Conservation (phyloP, 108 stramenopile genomes). For the Conticribra weissflogii region DNA sequence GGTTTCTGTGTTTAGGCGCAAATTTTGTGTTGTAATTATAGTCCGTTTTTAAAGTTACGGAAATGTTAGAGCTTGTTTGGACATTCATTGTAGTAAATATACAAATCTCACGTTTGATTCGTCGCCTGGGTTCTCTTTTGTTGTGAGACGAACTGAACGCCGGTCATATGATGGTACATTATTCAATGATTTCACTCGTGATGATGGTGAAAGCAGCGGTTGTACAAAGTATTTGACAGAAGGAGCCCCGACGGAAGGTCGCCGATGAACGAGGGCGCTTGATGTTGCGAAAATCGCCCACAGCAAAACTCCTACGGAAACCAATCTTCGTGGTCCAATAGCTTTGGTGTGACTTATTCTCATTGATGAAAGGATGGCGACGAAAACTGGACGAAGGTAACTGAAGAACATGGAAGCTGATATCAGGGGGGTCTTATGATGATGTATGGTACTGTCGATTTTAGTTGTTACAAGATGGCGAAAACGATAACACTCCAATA, state of each 20-base stretch:
- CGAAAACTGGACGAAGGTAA: too few relatives aligned
- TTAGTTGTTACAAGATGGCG: too few relatives aligned
- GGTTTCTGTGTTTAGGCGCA: neutral
- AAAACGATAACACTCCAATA: too few relatives aligned
- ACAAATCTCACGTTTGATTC: neutral
- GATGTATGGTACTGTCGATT: too few relatives aligned
- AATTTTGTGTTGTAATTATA: neutral
- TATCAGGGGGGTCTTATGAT: too few relatives aligned
- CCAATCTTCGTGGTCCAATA: too few relatives aligned
- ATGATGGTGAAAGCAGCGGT: too few relatives aligned
- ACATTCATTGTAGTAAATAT: neutral
- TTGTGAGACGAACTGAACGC: neutral
- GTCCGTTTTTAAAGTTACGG: too few relatives aligned
- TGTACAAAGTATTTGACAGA: neutral
- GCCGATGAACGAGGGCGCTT: slow-evolving; percentile 10
- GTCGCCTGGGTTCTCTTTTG: neutral
- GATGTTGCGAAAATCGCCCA: slow-evolving; percentile 8
- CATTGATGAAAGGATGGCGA: too few relatives aligned
- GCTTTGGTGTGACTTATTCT: too few relatives aligned
- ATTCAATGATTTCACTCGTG: neutral
- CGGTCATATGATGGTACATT: neutral
- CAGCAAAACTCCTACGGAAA: too few relatives aligned
- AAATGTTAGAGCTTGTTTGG: neutral
- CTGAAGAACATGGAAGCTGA: too few relatives aligned
- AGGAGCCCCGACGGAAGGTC: neutral